A percentile compares a stretch with the other conserved stretches of the same genome.
phyloP scores from a whole-genome alignment of 129 eudicot genomes.

The Artemisia annua region DNA sequence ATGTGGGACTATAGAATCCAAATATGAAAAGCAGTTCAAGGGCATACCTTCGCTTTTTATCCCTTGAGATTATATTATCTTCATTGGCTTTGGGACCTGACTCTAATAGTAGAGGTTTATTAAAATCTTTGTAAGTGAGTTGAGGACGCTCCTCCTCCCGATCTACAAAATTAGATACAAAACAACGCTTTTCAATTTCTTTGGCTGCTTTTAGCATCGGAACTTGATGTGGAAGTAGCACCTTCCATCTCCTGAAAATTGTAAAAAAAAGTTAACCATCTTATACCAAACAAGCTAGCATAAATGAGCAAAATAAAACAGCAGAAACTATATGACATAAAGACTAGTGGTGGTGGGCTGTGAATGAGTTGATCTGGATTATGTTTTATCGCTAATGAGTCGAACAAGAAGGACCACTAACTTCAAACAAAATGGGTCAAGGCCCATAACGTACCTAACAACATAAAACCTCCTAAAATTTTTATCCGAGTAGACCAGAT shows the following conservation, averaged over 20 bases:
- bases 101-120: constrained; percentile 29
- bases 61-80: constrained; percentile 28
- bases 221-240: constrained; percentile 62
- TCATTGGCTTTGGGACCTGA: constrained; percentile 31
- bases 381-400: background rate
- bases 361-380: background rate
- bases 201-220: constrained; percentile 55
- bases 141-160: constrained; percentile 76
- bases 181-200: constrained; percentile 50
- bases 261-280: background rate
- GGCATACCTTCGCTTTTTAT: constrained; percentile 47
- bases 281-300: background rate
- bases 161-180: constrained; percentile 85
- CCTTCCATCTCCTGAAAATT: constrained; percentile 72
- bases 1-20: background rate
- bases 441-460: too few relatives aligned
- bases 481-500: too few relatives aligned
- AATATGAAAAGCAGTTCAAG: background rate
- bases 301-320: background rate
- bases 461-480: too few relatives aligned
- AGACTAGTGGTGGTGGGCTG: background rate
- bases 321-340: too few relatives aligned
- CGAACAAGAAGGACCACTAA: background rate
- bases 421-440: too few relatives aligned
- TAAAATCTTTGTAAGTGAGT: constrained; percentile 66